These are phyloP conservation scores for Sphagnurus paluster DNA, from an alignment of 1,284 basidiomycete genomes.

Conservation along the genomic window DNA sequence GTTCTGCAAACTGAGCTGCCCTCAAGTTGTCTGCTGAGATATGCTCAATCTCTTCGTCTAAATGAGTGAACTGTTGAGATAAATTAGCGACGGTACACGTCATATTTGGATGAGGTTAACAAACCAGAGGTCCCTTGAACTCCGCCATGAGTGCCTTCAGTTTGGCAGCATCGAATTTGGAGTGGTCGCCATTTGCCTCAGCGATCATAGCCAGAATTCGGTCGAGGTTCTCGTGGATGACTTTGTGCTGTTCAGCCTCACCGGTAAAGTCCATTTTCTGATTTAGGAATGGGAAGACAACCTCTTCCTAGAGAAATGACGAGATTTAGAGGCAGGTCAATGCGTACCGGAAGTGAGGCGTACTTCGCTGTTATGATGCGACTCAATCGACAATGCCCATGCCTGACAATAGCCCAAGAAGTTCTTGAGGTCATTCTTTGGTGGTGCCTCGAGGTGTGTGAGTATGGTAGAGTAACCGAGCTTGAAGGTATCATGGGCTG, in stretches of 20 bases:
- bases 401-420: conserved; percentile 41
- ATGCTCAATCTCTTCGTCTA: conserved; percentile 37
- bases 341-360: neutral
- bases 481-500: conserved; percentile 35
- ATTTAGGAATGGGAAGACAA: conserved; percentile 37
- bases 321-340: neutral
- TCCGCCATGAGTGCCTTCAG: conserved; percentile 27
- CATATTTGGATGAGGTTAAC: conserved; percentile 3
- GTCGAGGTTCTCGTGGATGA: conserved; percentile 31
- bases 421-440: conserved; percentile 34
- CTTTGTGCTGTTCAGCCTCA: conserved; percentile 36
- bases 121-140: conserved; percentile 28
- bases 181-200: conserved; percentile 23
- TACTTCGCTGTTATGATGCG: conserved; percentile 36
- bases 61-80: conserved; percentile 29
- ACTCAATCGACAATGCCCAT: conserved; percentile 31
- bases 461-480: conserved; percentile 33
- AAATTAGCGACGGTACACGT: neutral
- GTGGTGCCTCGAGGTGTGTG: conserved; percentile 33
- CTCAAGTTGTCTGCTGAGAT: conserved; percentile 30
- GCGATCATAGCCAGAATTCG: conserved; percentile 26
- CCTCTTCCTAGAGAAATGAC: conserved; percentile 23
- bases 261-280: conserved; percentile 35
- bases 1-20: conserved; percentile 26
- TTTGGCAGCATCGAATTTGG: conserved; percentile 29